Base-by-base conservation (phyloP, 108 stramenopile species). In the Fragilaria crotonensis region DNA sequence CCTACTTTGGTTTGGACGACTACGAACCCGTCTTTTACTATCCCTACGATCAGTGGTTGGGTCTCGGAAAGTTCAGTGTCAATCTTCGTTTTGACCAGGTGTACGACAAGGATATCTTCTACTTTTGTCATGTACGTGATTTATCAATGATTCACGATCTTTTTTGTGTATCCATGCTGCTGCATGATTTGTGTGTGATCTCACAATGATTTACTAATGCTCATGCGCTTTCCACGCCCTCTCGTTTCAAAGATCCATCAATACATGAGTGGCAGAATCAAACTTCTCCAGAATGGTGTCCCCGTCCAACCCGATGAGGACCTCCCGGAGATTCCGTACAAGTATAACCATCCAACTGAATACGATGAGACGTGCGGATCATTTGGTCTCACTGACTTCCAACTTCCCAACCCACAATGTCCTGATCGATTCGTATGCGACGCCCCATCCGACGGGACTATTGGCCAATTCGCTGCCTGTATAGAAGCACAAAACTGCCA, bases 41-140 rank as follows among this genome's bases (percentile, higher is more conserved):
- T 66, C 86, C 85, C n/a, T 22, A 73, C 0, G 72, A 59, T 19
- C 83, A 84, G 9, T 95, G 94, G 94, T 2, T 68, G 18, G 77
- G 53, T 1, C 66, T 61, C 30, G 76, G 72, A 18, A 41, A 64
- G 18, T 89, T 85, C 68, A 73, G 66, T 23, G 73, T 87, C 7
- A 45, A 70, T 26, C 73, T 90, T 21, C 76, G 67, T n/a, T 79
- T 90, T 25, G 31, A 76, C 66, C 0, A 60, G 58, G 66, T 63
- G 28, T 76, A 58, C 47, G 54, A 54, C 3, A 49, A 78, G 56
- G 94, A 95, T 64, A 80, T 95, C 31, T 95, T 95, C 59, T 93
- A 92, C 68, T 95, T 93, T 60, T 95, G 94, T 64, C 94, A 95
- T 62, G 82, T 84, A 60, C 63, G 78, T 57, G 11, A 41, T 9